phyloP scores from a whole-genome alignment of 805 yeast species.

The Scheffersomyces spartinae region DNA sequence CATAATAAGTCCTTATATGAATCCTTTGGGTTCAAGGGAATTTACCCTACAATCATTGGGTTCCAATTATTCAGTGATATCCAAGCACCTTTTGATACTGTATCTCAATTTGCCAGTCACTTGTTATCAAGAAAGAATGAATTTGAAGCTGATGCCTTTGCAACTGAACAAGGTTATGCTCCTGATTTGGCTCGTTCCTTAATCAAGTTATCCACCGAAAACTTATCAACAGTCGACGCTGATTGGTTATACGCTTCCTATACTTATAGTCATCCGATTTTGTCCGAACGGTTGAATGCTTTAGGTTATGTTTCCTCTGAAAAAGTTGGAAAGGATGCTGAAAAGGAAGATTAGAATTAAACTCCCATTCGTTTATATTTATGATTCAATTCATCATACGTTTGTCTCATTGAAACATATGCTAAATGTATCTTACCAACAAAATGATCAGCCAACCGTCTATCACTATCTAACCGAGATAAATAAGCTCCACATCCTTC shows the following conservation, averaged over 20 bases:
- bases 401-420: conserved; percentile 62
- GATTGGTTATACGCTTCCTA: conserved; percentile 85
- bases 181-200: conserved; percentile 59
- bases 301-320: conserved; percentile 39
- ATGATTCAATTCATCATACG: conserved; percentile 28
- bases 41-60: conserved; percentile 71
- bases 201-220: conserved; percentile 66
- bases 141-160: conserved; percentile 87
- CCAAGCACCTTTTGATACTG: conserved; percentile 64
- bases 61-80: conserved; percentile 70
- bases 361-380: background rate
- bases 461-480: conserved; percentile 75
- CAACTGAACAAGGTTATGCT: conserved; percentile 63
- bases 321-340: conserved; percentile 16
- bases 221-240: conserved; percentile 77
- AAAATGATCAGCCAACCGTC: conserved; percentile 83
- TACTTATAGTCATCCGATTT: conserved; percentile 83
- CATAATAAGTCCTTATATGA: conserved; percentile 67
- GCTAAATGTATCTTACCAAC: conserved; percentile 80
- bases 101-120: conserved; percentile 55
- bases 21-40: conserved; percentile 60
- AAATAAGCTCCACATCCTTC: conserved; percentile 83
- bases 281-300: conserved; percentile 80
- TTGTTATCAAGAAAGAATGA: conserved; percentile 76
- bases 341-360: conserved; percentile 2